Conservation (phyloP, 2,329 filamentous ascomycete species). For the Pseudohalonectria lignicola region DNA sequence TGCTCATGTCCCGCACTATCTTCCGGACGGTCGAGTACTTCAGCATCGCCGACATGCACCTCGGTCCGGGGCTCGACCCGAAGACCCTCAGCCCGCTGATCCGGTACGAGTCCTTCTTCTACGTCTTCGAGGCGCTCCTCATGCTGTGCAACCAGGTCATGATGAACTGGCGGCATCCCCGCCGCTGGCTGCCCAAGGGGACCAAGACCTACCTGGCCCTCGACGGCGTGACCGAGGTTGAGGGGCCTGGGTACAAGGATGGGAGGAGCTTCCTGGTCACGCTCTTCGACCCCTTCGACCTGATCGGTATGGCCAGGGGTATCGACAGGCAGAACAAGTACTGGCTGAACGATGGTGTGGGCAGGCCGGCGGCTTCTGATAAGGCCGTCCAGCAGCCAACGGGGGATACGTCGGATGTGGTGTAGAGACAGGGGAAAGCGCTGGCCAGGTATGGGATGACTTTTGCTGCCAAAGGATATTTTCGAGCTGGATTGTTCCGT, state of each 20-base stretch:
- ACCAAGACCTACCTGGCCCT: constrained; percentile 35
- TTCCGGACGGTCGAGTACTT: constrained; percentile 52
- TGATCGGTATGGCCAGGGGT: constrained; percentile 10
- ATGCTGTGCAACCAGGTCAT: constrained; percentile 41
- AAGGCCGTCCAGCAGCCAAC: too few relatives aligned
- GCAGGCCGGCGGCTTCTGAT: too few relatives aligned
- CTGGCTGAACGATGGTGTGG: too few relatives aligned
- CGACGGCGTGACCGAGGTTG: constrained; percentile 37
- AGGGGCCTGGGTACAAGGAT: constrained; percentile 37
- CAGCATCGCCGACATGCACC: constrained; percentile 24
- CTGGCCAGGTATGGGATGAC: too few relatives aligned
- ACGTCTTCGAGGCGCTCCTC: constrained; percentile 41
- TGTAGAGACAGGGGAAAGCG: too few relatives aligned
- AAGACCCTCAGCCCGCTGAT: constrained; percentile 29
- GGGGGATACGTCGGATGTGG: too few relatives aligned
- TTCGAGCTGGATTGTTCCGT: too few relatives aligned
- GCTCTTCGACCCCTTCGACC: constrained; percentile 21
- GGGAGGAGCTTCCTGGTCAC: constrained; percentile 29
- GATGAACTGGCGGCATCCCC: constrained; percentile 39
- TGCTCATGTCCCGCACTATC: constrained; percentile 43
- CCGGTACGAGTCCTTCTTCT: constrained; percentile 50
- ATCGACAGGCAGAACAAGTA: constrained; percentile 12
- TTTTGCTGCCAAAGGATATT: too few relatives aligned
- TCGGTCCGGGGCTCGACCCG: constrained; percentile 20
- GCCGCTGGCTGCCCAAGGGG: constrained; percentile 35